Conservation (phyloP, 1,284 basidiomycete genomes). For the Moniliella sp. region DNA sequence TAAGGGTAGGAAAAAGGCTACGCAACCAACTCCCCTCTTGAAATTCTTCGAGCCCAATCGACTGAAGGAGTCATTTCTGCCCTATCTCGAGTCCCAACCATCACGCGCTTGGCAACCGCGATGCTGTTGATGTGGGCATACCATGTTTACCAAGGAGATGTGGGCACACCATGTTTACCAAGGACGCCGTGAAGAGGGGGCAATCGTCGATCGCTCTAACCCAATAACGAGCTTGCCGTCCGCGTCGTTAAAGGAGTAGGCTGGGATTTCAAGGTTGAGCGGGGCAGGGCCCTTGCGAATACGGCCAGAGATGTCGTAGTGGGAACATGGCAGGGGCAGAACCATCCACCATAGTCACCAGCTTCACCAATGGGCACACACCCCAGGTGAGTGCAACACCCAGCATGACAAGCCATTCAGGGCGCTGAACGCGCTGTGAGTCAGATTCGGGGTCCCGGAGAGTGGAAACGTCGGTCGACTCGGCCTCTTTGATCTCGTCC, state of each 20-base stretch:
- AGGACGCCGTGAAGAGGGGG: too few species aligned
- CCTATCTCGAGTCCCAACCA: too few species aligned
- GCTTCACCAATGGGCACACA: conserved; percentile 92
- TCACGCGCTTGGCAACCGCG: too few species aligned
- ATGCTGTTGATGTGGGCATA: too few species aligned
- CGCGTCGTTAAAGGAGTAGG: conserved; percentile 33
- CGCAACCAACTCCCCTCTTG: too few species aligned
- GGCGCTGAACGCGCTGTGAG: conserved; percentile 67
- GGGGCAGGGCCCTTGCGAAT: conserved; percentile 72
- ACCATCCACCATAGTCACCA: conserved; percentile 85
- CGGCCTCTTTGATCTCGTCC: conserved; percentile 81
- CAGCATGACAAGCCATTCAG: conserved; percentile 55
- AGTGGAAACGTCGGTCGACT: conserved; percentile 56
- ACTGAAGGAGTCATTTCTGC: too few species aligned
- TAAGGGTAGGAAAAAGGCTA: too few species aligned
- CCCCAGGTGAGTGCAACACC: conserved; percentile 92
- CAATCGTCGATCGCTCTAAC: too few species aligned
- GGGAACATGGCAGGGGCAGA: conserved; percentile 70
- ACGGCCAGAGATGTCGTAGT: conserved; percentile 84
- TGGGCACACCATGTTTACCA: too few species aligned
- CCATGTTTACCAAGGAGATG: too few species aligned
- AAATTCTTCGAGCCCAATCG: too few species aligned
- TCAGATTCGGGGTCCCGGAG: conserved; percentile 84
- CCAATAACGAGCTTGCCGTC: conserved; percentile 31
- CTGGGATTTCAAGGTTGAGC: conserved; percentile 64